phyloP scores from a whole-genome alignment of 768 basidiomycete species.

The Boletus tomentosulus region DNA sequence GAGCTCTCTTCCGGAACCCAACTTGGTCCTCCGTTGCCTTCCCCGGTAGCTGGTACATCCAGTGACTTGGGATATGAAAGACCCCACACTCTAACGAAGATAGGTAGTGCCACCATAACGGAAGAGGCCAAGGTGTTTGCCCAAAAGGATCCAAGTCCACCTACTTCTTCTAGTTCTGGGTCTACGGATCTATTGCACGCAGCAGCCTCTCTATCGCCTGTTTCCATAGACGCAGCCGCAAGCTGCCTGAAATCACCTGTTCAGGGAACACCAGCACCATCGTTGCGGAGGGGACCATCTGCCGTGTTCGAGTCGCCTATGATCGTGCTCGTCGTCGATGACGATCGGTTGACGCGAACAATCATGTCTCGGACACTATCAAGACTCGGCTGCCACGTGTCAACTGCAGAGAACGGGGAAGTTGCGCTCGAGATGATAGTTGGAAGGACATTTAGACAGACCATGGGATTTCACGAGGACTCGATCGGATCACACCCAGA shows the following conservation, averaged over 20 bases:
- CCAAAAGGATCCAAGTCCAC: neutral
- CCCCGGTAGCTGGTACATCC: constrained; percentile 1
- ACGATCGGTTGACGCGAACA: constrained; percentile 74
- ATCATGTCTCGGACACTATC: constrained; percentile 77
- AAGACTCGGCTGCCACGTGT: constrained; percentile 75
- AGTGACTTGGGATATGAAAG: neutral
- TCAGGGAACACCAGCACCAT: constrained; percentile 8
- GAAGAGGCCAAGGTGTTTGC: constrained; percentile 4
- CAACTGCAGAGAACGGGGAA: constrained; percentile 81
- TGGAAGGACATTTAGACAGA: constrained; percentile 26
- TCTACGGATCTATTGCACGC: neutral
- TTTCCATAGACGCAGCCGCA: constrained; percentile 6
- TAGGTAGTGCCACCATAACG: neutral
- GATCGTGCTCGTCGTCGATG: constrained; percentile 76
- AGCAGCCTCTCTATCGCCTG: neutral
- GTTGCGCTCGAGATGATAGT: constrained; percentile 70
- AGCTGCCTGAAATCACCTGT: constrained; percentile 10
- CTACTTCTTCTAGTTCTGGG: constrained; percentile 4
- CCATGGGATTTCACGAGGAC: neutral
- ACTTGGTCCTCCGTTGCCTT: constrained; percentile 19
- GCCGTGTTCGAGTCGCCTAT: constrained; percentile 46
- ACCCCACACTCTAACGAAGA: neutral
- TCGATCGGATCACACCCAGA: neutral
- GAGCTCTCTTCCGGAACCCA: constrained; percentile 39
- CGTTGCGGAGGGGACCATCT: constrained; percentile 8